These are phyloP conservation scores for Fusarium virguliforme DNA, from an alignment of 2,329 filamentous ascomycete genomes.

Conservation along the genomic window DNA sequence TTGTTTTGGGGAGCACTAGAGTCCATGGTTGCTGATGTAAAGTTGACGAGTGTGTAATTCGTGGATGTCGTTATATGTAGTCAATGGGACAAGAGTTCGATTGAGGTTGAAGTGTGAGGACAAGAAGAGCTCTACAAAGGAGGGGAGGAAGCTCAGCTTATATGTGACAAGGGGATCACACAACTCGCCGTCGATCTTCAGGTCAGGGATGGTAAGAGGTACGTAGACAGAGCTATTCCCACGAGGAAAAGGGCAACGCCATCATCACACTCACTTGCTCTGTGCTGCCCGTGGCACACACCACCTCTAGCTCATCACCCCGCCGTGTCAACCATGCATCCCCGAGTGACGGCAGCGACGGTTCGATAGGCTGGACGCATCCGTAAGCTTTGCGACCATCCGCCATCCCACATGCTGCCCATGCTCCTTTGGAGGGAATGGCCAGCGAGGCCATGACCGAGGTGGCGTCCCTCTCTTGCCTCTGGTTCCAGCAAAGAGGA, in stretches of 20 bases:
- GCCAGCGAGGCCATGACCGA: conserved; percentile 42
- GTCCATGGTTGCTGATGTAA: conserved; percentile 49
- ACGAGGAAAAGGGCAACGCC: conserved; percentile 29
- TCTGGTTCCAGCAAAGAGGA: conserved; percentile 1
- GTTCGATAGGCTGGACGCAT: conserved; percentile 29
- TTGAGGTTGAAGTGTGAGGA: background rate
- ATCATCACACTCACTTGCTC: conserved; percentile 35
- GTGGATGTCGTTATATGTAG: background rate
- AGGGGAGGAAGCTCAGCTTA: conserved; percentile 36
- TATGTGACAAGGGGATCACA: conserved; percentile 19
- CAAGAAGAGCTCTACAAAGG: background rate
- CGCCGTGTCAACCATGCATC: conserved; percentile 15
- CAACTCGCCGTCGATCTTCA: conserved; percentile 31
- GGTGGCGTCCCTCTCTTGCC: conserved; percentile 36
- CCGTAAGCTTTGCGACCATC: conserved; percentile 36
- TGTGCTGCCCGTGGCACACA: background rate
- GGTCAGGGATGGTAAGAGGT: conserved; percentile 5
- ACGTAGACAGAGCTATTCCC: background rate
- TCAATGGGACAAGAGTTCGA: conserved; percentile 8
- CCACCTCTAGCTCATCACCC: conserved; percentile 3
- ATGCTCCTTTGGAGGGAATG: conserved; percentile 36
- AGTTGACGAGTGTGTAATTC: background rate
- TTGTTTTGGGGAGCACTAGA: conserved; percentile 49
- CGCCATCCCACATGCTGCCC: conserved; percentile 36
- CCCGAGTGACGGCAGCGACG: conserved; percentile 11